Base-by-base conservation (phyloP, 495 filamentous ascomycete species). In the Xylaria acuta region DNA sequence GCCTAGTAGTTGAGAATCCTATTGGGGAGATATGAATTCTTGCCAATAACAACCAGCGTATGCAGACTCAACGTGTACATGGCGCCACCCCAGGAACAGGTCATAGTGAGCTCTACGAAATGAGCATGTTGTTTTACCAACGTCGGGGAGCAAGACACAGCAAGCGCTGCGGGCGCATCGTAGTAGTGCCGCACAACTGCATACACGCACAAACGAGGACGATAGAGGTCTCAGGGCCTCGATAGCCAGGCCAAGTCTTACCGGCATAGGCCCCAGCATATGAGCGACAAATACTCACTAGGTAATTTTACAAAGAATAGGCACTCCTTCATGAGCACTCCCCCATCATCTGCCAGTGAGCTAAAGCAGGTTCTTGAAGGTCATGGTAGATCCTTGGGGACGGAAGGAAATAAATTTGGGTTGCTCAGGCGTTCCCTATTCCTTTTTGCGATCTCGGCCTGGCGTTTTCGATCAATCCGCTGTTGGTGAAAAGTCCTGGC, bases 401-500 rank as follows among this genome's bases (percentile, higher is more conserved):
- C 95, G 67, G 92, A 92, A 8, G 95, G 95, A 70, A 97, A 97
- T 22, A 89, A 83, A 38, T 86, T 88, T 20, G 94, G 93, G 76
- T 92, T 93, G 76, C 87, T 91, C 75, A 98, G 75, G 34, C 94
- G 87, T 76, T 97, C 93, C 34, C 90, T 88, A 78, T 95, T 97
- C 40, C 93, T 87, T 78, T 90, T 95, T 36, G 93, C 90, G 62
- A 92, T 87, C 78, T 97, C 94, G 18, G 88, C 88, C 79, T 92
- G 92, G 63, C 92, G 88, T 78, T 93, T 90, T 69, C 90, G 90
- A 75, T 94, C 91, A 64, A 97, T 76, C 25, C 95, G 90, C 82
- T 92, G 92, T 70, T 97, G 93, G 79, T 93, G 96, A 79, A 98
- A 96, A 40, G 89, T 90, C 78, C 94, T 97, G 78, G 58, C n/a